Base-by-base conservation (phyloP, 768 basidiomycete genomes). In the Hebeloma cylindrosporum region DNA sequence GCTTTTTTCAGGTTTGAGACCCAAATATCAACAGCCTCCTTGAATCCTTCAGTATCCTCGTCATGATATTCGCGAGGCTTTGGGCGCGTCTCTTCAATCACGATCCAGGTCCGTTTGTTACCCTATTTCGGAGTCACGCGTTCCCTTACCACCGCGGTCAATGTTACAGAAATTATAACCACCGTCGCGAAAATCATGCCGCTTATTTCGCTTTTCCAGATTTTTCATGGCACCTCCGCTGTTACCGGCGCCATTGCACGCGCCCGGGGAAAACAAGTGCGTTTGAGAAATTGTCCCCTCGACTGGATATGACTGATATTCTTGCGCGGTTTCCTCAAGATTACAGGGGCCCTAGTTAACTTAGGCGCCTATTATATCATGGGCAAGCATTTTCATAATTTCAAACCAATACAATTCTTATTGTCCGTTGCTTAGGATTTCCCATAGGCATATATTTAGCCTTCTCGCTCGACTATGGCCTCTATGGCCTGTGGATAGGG, bases 401-500 rank as follows among this genome's bases (percentile, higher is more conserved):
- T n/a, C n/a, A n/a, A n/a, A n/a, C n/a, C n/a, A n/a, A n/a, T n/a
- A n/a, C n/a, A n/a, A n/a, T n/a, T n/a, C n/a, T n/a, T n/a, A n/a
- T n/a, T n/a, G n/a, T n/a, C n/a, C n/a, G n/a, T n/a, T n/a, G n/a
- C n/a, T n/a, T 89, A 51, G 84, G 88, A 21, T 83, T 94, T 35
- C 92, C 92, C 0, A 70, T 89, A 30, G 93, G 88, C n/a, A 64
- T 91, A 36, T 87, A 76, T 64, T 78, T 93, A 1, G 73, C 86
- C 3, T 91, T 93, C 69, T 33, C 18, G 8, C 43, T 33, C 9
- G 67, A 67, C 41, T 61, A 56, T 7, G 79, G 70, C 0, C 69
- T 95, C 7, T 65, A 70, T n/a, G 93, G 93, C 0, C 74, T 95
- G 9, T 95, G 92, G 93, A 72, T 84, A 22, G 93, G 92, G 8